Evolutionary conservation across 192 early-diverging fungal genomes (phyloP), one percentile per base, ranked within the genome.

Genomic region (Obelidium mucronatum): DNA sequence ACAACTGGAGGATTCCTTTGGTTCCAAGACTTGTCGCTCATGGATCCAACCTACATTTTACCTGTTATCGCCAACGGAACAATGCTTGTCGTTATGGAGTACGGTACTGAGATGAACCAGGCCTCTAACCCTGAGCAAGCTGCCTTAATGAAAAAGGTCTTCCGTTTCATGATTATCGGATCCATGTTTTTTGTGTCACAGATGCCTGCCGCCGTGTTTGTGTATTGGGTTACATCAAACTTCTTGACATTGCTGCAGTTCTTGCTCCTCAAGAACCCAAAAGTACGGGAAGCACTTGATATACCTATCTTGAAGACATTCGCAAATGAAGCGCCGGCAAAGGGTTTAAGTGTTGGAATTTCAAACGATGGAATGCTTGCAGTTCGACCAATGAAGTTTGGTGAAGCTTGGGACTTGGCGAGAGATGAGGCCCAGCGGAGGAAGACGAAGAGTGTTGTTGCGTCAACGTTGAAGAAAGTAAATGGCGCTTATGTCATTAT

Each of bases 171-270:
- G 56, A n/a, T 76, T 31, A 13, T 84, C 37, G 59, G 40, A 22
- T 70, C 37, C 36, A 73, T 80, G 31, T 70, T 48, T n/a, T 48
- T 85, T 26, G 81, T 79, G 28, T 48, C 69, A 2, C 30, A 48
- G 44, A 58, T 85, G 31, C 84, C 84, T 28, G 65, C 84, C 92
- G 89, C 82, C 39, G 83, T 96, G 40, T 94, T 97, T 80, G 81
- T 94, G 60, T 96, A 95, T 82, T 95, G 93, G 94, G 80, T 94
- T 62, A 88, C 90, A 55, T 91, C 90, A 73, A 95, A 94, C 81
- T 30, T 88, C 8, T 86, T 90, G 63, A 92, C 93, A 6, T 78
- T 93, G 24, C 67, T 83, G 36, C 96, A 97, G 86, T 84, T 90
- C 48, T 55, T 90, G 34, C 74, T 88, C 39, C 83, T 97, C 39